A percentile compares a stretch with the other conserved stretches of the same genome.
phyloP scores from a whole-genome alignment of 2,329 filamentous ascomycete species.

The Pestalotiopsis sp. region DNA sequence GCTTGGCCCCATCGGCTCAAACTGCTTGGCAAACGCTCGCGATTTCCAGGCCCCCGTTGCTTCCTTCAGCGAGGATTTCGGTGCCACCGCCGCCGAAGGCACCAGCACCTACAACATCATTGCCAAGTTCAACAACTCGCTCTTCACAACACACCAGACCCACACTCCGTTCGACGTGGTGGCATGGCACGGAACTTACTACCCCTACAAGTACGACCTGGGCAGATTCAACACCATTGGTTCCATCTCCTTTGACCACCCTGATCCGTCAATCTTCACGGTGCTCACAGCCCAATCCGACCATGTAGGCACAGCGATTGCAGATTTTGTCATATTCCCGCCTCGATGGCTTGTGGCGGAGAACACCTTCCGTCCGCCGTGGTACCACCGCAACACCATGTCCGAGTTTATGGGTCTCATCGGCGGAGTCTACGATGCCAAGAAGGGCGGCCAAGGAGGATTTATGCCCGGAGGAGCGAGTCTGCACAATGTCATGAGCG shows the following conservation, averaged over 20 bases:
- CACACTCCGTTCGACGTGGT: slow-evolving; percentile 73
- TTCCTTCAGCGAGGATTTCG: slow-evolving; percentile 57
- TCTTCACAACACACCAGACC: slow-evolving; percentile 62
- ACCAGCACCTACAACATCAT: slow-evolving; percentile 47
- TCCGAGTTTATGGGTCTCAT: slow-evolving; percentile 58
- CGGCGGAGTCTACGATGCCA: slow-evolving; percentile 51
- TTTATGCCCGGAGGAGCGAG: slow-evolving; percentile 52
- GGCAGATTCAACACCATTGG: slow-evolving; percentile 71
- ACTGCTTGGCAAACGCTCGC: slow-evolving; percentile 62
- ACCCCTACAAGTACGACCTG: slow-evolving; percentile 73
- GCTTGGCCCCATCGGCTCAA: slow-evolving; percentile 65
- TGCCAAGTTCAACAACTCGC: slow-evolving; percentile 63
- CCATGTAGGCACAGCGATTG: slow-evolving; percentile 54
- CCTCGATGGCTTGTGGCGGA: slow-evolving; percentile 64
- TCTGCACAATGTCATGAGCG: slow-evolving; percentile 66
- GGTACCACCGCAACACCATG: slow-evolving; percentile 63
- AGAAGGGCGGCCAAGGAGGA: slow-evolving; percentile 48
- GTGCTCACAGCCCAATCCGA: slow-evolving; percentile 59
- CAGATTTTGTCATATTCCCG: slow-evolving; percentile 67
- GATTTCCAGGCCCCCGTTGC: slow-evolving; percentile 70
- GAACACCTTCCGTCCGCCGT: slow-evolving; percentile 64
- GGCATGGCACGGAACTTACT: slow-evolving; percentile 73
- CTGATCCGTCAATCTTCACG: slow-evolving; percentile 70
- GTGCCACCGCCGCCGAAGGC: slow-evolving; percentile 33
- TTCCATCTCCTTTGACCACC: slow-evolving; percentile 68